These are phyloP conservation scores for Penicillium cataractarum DNA, from an alignment of 495 filamentous ascomycete genomes.

Conservation along the genomic window DNA sequence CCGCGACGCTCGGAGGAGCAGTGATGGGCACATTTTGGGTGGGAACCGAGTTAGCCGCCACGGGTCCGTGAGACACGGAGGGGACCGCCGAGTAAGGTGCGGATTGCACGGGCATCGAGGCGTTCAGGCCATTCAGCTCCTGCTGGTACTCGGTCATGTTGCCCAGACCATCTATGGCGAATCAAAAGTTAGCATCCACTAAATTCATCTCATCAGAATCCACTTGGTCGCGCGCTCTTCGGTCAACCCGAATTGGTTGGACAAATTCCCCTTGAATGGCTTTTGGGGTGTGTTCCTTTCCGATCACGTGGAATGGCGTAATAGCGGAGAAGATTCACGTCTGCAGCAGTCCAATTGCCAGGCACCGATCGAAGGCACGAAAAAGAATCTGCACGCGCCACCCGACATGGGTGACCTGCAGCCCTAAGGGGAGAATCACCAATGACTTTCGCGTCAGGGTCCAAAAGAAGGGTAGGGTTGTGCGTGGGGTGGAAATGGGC, in stretches of 20 bases:
- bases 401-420: constrained; percentile 25
- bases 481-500: neutral
- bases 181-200: constrained; percentile 21
- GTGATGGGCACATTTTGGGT: constrained; percentile 29
- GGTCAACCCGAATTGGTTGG: constrained; percentile 15
- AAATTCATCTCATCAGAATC: constrained; percentile 10
- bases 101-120: constrained; percentile 33
- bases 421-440: constrained; percentile 7
- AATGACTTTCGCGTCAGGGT: constrained; percentile 7
- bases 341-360: constrained; percentile 28
- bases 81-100: constrained; percentile 33
- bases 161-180: constrained; percentile 37
- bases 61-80: constrained; percentile 21
- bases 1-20: constrained; percentile 23
- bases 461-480: constrained; percentile 9
- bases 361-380: constrained; percentile 18
- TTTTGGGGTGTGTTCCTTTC: neutral
- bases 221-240: constrained; percentile 15
- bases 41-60: constrained; percentile 26
- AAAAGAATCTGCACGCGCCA: constrained; percentile 20
- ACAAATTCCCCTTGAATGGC: neutral
- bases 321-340: constrained; percentile 36
- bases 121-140: constrained; percentile 34
- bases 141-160: constrained; percentile 42
- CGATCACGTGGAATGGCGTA: constrained; percentile 50